These are phyloP conservation scores for Capronia americana DNA, from an alignment of 2,329 filamentous ascomycete genomes.

Conservation along the genomic window DNA sequence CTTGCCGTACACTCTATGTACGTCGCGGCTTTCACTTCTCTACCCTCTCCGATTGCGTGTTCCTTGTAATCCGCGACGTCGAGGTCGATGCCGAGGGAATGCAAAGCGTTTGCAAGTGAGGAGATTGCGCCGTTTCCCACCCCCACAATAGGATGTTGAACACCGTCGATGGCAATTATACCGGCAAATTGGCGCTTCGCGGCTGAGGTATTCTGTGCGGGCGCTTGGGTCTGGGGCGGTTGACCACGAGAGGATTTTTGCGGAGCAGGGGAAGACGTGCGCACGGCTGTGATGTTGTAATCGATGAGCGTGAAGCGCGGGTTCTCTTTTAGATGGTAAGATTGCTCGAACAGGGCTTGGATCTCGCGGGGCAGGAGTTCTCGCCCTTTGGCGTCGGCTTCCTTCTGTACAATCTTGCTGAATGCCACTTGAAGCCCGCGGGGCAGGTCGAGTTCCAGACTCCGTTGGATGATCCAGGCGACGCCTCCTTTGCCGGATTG, in stretches of 20 bases:
- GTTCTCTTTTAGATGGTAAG: conserved; percentile 84
- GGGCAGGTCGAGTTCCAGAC: conserved; percentile 88
- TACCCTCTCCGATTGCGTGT: conserved; percentile 83
- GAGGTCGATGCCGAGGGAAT: conserved; percentile 78
- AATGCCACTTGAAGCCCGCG: conserved; percentile 92
- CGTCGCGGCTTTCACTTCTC: conserved; percentile 87
- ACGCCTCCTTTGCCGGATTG: conserved; percentile 94
- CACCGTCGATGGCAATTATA: conserved; percentile 79
- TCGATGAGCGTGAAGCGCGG: conserved; percentile 86
- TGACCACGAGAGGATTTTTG: conserved; percentile 65
- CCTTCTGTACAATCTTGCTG: conserved; percentile 81
- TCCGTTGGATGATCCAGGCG: conserved; percentile 90
- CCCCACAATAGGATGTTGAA: conserved; percentile 78
- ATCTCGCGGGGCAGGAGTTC: conserved; percentile 87
- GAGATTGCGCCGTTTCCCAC: conserved; percentile 91
- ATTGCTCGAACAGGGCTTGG: conserved; percentile 81
- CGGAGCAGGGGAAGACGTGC: conserved; percentile 75
- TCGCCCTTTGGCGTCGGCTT: conserved; percentile 78
- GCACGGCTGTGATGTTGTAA: conserved; percentile 87
- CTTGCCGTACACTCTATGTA: conserved; percentile 88
- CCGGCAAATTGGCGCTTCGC: conserved; percentile 83
- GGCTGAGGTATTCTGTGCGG: conserved; percentile 69
- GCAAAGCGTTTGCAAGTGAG: conserved; percentile 80
- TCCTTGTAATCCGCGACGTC: conserved; percentile 97
- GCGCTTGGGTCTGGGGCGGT: conserved; percentile 51